These are phyloP conservation scores for Favolaschia claudopus DNA, from an alignment of 768 basidiomycete genomes.

Conservation along the genomic window DNA sequence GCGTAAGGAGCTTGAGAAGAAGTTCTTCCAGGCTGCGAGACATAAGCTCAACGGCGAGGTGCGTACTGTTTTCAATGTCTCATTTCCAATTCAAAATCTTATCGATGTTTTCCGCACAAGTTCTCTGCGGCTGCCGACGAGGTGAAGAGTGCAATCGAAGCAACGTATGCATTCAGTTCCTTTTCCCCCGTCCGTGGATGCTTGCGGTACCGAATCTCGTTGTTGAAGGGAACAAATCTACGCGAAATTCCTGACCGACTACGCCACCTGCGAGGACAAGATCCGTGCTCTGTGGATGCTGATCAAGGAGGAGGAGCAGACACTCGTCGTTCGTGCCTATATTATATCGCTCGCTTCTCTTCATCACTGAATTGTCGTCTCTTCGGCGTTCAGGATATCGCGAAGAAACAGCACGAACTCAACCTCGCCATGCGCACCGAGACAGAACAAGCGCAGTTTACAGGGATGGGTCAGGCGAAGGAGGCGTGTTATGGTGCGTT, in stretches of 20 bases:
- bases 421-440: neutral
- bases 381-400: constrained; percentile 9
- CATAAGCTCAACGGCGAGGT: constrained; percentile 13
- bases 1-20: constrained; percentile 24
- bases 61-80: neutral
- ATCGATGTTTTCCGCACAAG: neutral
- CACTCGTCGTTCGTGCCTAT: constrained; percentile 13
- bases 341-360: neutral
- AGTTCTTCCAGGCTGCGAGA: constrained; percentile 21
- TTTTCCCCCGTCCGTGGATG: too few relatives aligned
- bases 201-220: neutral
- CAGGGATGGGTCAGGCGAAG: constrained; percentile 26
- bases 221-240: constrained; percentile 22
- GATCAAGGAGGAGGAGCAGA: constrained; percentile 25
- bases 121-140: neutral
- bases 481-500: constrained; percentile 29
- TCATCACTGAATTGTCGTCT: neutral
- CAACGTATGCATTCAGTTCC: neutral
- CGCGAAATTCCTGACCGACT: constrained; percentile 28
- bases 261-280: constrained; percentile 31
- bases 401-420: constrained; percentile 6
- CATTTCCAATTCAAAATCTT: neutral
- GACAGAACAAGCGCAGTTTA: constrained; percentile 25
- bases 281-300: constrained; percentile 32
- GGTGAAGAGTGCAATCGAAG: neutral